Conservation (phyloP, 495 filamentous ascomycete genomes). For the Lasiosphaeria miniovina region DNA sequence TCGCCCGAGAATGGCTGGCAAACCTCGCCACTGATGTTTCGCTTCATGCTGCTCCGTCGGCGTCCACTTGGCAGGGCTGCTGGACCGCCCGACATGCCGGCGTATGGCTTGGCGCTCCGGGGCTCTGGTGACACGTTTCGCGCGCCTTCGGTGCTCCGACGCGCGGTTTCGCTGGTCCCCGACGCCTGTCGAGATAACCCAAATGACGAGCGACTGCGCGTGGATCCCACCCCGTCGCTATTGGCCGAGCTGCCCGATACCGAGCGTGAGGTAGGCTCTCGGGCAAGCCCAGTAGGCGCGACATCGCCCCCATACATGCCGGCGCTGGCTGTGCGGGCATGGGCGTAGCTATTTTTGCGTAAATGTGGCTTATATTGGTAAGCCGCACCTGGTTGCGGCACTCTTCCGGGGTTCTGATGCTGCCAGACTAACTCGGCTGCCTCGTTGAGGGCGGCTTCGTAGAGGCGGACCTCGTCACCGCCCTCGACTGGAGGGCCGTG, state of each 20-base stretch:
- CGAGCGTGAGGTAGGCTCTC: constrained; percentile 44
- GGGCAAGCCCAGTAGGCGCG: constrained; percentile 45
- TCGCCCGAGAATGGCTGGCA: constrained; percentile 64
- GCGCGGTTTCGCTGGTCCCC: constrained; percentile 25
- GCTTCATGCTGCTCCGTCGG: constrained; percentile 48
- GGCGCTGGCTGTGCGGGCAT: constrained; percentile 59
- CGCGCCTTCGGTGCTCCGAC: constrained; percentile 32
- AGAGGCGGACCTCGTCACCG: constrained; percentile 64
- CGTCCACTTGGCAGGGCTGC: constrained; percentile 27
- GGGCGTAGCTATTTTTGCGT: constrained; percentile 58
- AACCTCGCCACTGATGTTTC: constrained; percentile 56
- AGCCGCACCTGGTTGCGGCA: constrained; percentile 57
- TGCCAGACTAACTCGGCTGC: constrained; percentile 84
- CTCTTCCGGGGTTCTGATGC: constrained; percentile 63
- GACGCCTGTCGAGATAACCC: constrained; percentile 23
- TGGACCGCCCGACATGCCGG: constrained; percentile 21
- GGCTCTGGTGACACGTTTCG: constrained; percentile 21
- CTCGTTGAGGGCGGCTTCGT: constrained; percentile 77
- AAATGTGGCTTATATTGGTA: constrained; percentile 62
- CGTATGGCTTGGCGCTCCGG: constrained; percentile 28
- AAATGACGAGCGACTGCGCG: constrained; percentile 28
- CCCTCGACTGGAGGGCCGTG: constrained; percentile 24
- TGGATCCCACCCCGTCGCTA: constrained; percentile 32
- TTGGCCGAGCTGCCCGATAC: constrained; percentile 50
- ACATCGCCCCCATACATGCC: constrained; percentile 50